A percentile compares a stretch with the other conserved stretches of the same genome.
Conservation (phyloP, 2,329 filamentous ascomycete species). For the Cladosporium halotolerans region DNA sequence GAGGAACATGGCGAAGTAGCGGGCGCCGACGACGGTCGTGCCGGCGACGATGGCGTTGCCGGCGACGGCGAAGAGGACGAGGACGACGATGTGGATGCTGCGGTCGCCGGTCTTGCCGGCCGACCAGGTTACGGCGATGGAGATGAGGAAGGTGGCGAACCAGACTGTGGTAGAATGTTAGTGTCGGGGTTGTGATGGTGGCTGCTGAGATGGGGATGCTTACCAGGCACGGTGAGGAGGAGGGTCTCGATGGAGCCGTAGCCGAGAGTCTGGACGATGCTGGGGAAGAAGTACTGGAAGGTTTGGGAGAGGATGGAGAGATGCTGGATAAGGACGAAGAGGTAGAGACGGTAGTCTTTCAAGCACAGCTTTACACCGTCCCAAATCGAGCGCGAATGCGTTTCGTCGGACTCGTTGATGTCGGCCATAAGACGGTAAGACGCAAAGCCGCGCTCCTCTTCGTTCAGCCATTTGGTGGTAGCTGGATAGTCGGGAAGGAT, state of each 20-base stretch:
- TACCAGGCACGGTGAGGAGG: slow-evolving; percentile 43
- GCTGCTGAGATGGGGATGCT: neutral
- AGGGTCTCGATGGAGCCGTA: slow-evolving; percentile 51
- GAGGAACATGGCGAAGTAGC: slow-evolving; percentile 59
- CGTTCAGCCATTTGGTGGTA: slow-evolving; percentile 47
- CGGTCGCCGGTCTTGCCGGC: slow-evolving; percentile 51
- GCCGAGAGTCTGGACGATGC: slow-evolving; percentile 55
- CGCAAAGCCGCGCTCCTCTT: slow-evolving; percentile 49
- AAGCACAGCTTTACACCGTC: slow-evolving; percentile 47
- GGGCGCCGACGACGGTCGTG: slow-evolving; percentile 45
- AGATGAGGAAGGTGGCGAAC: slow-evolving; percentile 50
- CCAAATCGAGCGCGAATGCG: slow-evolving; percentile 35
- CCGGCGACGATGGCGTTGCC: slow-evolving; percentile 53
- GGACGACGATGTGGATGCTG: slow-evolving; percentile 49
- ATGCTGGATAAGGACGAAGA: slow-evolving; percentile 52
- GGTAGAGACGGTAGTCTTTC: slow-evolving; percentile 45
- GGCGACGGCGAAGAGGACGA: slow-evolving; percentile 47
- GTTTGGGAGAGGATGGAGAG: slow-evolving; percentile 47
- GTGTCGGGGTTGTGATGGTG: too few relatives aligned
- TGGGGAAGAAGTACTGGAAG: slow-evolving; percentile 62
- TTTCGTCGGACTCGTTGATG: slow-evolving; percentile 40
- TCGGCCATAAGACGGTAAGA: slow-evolving; percentile 48
- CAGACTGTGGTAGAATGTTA: slow-evolving; percentile 38
- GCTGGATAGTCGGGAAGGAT: slow-evolving; percentile 47
- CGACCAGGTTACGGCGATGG: slow-evolving; percentile 49